These are phyloP conservation scores for Yamadazyma sp. DNA, from an alignment of 805 yeast species.

Conservation along the genomic window DNA sequence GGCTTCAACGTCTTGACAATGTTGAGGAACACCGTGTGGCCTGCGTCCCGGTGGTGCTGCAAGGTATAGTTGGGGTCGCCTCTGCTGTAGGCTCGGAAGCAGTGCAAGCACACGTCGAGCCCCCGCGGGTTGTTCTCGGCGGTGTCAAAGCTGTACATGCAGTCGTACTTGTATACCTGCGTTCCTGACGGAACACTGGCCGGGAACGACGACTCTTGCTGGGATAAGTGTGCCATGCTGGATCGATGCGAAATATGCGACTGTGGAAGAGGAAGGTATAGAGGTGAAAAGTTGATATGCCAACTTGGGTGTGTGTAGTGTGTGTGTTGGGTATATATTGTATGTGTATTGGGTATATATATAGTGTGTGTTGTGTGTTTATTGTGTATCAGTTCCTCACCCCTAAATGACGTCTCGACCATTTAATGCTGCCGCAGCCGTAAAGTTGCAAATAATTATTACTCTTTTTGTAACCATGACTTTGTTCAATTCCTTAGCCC, in stretches of 20 bases:
- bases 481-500: no score
- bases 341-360: neutral
- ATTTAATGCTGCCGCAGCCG: no score
- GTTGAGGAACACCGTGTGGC: conserved; percentile 61
- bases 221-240: no score
- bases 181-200: conserved; percentile 8
- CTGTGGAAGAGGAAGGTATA: neutral
- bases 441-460: no score
- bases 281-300: no score
- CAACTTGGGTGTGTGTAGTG: neutral
- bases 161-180: conserved; percentile 71
- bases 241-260: no score
- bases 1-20: conserved; percentile 54
- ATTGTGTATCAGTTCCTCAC: no score
- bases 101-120: conserved; percentile 70
- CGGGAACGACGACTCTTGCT: neutral
- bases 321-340: neutral
- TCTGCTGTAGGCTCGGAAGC: conserved; percentile 71
- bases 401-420: no score
- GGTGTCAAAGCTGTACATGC: conserved; percentile 81
- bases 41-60: conserved; percentile 52
- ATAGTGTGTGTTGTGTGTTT: no score
- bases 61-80: conserved; percentile 48
- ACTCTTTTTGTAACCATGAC: no score
- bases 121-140: conserved; percentile 52